Conservation (phyloP, 148 eudicot species). For the Cornus suecica region DNA sequence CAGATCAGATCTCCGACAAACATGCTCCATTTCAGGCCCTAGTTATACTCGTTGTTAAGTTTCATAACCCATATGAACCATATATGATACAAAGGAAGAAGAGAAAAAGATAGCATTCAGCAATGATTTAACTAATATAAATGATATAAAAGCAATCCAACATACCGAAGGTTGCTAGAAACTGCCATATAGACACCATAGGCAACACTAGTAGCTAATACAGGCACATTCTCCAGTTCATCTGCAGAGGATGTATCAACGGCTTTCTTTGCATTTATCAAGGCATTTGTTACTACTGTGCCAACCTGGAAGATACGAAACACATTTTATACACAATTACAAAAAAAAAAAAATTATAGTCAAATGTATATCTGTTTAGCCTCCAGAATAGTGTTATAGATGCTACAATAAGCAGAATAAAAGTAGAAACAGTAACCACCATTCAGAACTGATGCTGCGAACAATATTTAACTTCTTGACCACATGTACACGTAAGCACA, state of each 20-base stretch:
- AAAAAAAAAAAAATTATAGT: not conserved
- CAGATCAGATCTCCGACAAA: no score
- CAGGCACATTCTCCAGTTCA: slow-evolving; percentile 79
- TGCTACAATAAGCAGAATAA: not conserved
- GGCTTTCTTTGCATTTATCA: slow-evolving; percentile 77
- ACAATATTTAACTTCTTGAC: not conserved
- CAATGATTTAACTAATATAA: not conserved
- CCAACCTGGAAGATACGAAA: slow-evolving; percentile 50
- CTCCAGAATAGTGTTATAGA: not conserved
- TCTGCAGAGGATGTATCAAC: slow-evolving; percentile 59
- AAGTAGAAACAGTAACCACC: not conserved
- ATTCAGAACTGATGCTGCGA: slow-evolving; percentile 3
- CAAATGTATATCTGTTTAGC: not conserved
- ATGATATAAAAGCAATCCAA: not conserved
- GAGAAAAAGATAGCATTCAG: not conserved
- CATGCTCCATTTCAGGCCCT: no score
- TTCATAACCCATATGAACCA: not conserved
- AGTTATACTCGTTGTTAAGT: not conserved
- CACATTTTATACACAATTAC: not conserved
- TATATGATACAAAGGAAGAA: not conserved
- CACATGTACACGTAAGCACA: not conserved
- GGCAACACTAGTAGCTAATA: slow-evolving; percentile 77
- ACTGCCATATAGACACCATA: slow-evolving; percentile 94
- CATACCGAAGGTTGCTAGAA: slow-evolving; percentile 93
- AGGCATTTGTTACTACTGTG: slow-evolving; percentile 69